phyloP scores from a whole-genome alignment of 805 yeast species.

The Lipomyces sp. region DNA sequence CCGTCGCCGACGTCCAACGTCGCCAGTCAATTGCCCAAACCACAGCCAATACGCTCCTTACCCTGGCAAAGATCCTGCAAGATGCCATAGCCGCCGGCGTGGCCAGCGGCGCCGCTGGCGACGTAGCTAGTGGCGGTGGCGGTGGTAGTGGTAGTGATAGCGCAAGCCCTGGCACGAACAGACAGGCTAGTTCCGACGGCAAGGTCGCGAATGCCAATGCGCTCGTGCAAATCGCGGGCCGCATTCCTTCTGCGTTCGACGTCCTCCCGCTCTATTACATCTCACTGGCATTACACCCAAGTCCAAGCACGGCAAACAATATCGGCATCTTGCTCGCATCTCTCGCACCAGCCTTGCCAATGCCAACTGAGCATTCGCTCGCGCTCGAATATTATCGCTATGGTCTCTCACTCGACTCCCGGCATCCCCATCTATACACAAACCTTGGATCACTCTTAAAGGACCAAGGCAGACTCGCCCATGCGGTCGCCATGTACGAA shows the following conservation, averaged over 20 bases:
- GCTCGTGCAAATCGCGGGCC: constrained; percentile 39
- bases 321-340: constrained; percentile 45
- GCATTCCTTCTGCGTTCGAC: constrained; percentile 41
- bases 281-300: constrained; percentile 42
- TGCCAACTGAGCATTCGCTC: constrained; percentile 34
- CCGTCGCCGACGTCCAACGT: constrained; percentile 20
- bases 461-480: constrained; percentile 42
- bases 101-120: constrained; percentile 18
- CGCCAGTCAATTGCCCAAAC: constrained; percentile 32
- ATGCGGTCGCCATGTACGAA: constrained; percentile 43
- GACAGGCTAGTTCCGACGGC: constrained; percentile 4
- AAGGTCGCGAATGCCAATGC: constrained; percentile 26
- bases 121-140: neutral
- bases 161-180: neutral
- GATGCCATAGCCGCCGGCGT: constrained; percentile 44
- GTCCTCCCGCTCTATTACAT: constrained; percentile 43
- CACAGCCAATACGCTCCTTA: constrained; percentile 43
- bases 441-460: constrained; percentile 45
- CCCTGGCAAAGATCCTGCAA: constrained; percentile 45
- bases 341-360: constrained; percentile 29
- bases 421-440: constrained; percentile 46
- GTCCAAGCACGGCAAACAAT: constrained; percentile 45
- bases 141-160: too few relatives aligned
- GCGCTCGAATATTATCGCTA: constrained; percentile 43
- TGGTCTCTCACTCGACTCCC: constrained; percentile 43